Evolutionary conservation across 768 basidiomycete species (phyloP), one percentile per base, ranked within the genome.

Genomic region (Glaciozyma martinii): DNA sequence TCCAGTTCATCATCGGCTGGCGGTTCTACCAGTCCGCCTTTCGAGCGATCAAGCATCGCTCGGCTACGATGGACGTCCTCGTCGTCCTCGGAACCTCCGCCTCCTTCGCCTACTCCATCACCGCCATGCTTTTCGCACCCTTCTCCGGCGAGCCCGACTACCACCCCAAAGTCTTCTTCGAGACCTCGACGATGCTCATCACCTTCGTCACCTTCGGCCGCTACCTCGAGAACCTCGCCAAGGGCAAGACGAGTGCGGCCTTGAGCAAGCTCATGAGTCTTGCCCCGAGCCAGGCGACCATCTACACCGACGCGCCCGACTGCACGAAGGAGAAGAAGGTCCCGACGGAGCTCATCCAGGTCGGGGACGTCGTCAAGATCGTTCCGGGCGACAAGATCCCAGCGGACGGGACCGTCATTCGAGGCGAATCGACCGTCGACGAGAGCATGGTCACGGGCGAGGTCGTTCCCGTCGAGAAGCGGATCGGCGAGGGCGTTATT

Each of bases 131-230:
- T 66, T 78, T 79, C 57, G 87, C 89, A 9, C 63, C 65, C 12
- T 65, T 68, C 42, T 57, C 68, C 21, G 27, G 32, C 46, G 82
- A 86, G 15, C 81, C 86, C 0, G 81, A 81, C 50, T 89, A 82
- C 74, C 86, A 83, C 25, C 94, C 95, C 3, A 83, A 87, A 75
- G 82, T 91, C 53, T 98, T 98, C 78, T 98, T 98, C 79, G 95
- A 99, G 78, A 98, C 95, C 2, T 95, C 90, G 74, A 95, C 95
- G 25, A 98, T 97, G 95, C 80, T 99, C 66, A 86, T 99, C 81
- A 89, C 87, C 79, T 98, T 99, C 76, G 88, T 98, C 72, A 93
- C 90, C 3, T 83, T 98, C 19, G 95, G 95, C 7, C 85, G 95
- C 30, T 95, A 86, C 78, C 82, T 98, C 56, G 95, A 98, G 79